Evolutionary conservation across 2,329 filamentous ascomycete genomes (phyloP), one percentile per base, ranked within the genome.

Genomic region (Penicillium frequentans): DNA sequence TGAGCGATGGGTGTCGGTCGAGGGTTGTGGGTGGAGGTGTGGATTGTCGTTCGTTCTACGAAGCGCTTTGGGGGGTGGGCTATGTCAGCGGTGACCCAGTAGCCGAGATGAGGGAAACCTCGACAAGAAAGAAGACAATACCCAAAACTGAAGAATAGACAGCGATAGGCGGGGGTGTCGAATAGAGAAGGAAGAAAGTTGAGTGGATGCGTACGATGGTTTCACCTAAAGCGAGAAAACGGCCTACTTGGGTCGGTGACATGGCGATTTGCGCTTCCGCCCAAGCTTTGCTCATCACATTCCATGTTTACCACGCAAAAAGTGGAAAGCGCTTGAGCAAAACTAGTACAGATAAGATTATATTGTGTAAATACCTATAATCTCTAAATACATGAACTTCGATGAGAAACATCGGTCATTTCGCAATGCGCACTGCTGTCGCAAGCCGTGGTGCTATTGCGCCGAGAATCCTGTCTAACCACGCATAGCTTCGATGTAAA

Each of bases 171-270:
- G 58, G 54, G 61, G 64, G 52, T 49, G 51, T 62, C 52, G 59
- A 54, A 58, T 59, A 59, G 58, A 65, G 68, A 59, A 64, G 59
- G 49, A 26, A 23, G 49, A 56, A 49, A 44, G 48, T 51, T 52
- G 62, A 50, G 68, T 70, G 66, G 68, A 68, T 71, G 68, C 60
- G 66, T 69, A 66, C 65, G 69, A 70, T 64, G 71, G 73, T 75
- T 75, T 75, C 73, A 75, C 73, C 70, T 72, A 70, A 73, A 71
- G 70, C 70, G 71, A 73, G 70, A 71, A 71, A 72, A 64, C 64
- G 66, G 69, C 58, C 58, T 61, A 53, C 57, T 62, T 67, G 66
- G 69, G 64, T 66, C 64, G 64, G 68, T 66, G 67, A 68, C 68
- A 71, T 69, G 67, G 64, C 64, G 64, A 65, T 62, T 66, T 66